Evolutionary conservation across 768 basidiomycete species (phyloP).

Genomic region (Calocybe gangraenosa): DNA sequence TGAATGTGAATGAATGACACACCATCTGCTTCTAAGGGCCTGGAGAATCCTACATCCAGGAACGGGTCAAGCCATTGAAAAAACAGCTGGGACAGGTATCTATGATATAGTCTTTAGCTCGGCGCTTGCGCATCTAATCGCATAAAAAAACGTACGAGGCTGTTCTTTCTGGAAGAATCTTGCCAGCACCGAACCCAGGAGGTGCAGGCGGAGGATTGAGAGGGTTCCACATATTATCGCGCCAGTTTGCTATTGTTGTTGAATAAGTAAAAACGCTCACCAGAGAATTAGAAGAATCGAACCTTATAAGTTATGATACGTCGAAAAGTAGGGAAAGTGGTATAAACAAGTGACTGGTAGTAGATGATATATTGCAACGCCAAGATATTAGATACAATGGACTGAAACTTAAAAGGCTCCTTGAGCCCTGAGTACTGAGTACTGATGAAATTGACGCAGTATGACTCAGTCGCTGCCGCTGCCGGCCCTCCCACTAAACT

Average conservation of each 20-base stretch:
- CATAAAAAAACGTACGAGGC: constrained; percentile 13
- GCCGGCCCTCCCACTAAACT: no score
- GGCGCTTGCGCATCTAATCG: not conserved
- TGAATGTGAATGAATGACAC: constrained; percentile 2
- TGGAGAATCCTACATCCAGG: constrained; percentile 42
- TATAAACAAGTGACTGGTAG: no score
- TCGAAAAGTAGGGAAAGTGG: no score
- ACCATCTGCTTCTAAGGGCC: constrained; percentile 50
- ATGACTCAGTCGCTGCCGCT: no score
- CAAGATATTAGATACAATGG: no score
- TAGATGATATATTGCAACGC: no score
- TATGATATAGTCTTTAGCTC: constrained; percentile 7
- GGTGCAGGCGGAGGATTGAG: constrained; percentile 17
- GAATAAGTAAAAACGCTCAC: no score
- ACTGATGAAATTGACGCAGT: no score
- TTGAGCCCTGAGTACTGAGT: no score
- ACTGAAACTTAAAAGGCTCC: no score
- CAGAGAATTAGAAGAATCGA: no score
- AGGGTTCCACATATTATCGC: constrained; percentile 15
- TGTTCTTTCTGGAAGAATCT: constrained; percentile 15
- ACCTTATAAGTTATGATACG: no score
- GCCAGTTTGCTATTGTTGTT: not conserved
- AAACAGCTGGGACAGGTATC: constrained; percentile 32
- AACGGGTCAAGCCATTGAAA: constrained; percentile 48
- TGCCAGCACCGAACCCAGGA: constrained; percentile 17